Conservation (phyloP, 2,329 filamentous ascomycete species). For the Claviceps fusiformis region DNA sequence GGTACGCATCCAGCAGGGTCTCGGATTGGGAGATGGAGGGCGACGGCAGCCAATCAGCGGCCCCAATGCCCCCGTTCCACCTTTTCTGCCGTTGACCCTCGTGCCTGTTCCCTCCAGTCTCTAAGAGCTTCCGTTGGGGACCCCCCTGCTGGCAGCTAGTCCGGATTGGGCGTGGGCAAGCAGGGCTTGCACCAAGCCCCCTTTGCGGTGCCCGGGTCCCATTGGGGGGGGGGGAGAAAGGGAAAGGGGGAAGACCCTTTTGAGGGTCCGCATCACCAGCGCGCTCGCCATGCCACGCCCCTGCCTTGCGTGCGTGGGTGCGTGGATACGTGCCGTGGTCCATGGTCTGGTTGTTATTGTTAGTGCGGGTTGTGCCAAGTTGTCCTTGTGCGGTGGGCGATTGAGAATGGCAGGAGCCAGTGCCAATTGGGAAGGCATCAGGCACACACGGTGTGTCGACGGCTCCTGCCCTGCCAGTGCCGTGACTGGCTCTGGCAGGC, state of each 20-base stretch:
- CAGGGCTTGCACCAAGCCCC: slow-evolving; percentile 18
- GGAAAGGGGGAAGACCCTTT: too few relatives aligned
- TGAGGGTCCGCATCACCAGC: slow-evolving; percentile 5
- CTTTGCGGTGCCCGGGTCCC: slow-evolving; percentile 15
- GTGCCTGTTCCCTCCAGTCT: neutral
- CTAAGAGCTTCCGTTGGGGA: neutral
- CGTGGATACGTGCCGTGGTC: neutral
- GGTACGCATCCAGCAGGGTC: slow-evolving; percentile 2
- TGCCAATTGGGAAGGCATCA: neutral
- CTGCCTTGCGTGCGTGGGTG: too few relatives aligned
- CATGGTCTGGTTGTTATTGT: neutral
- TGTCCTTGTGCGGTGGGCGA: neutral
- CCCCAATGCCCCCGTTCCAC: neutral
- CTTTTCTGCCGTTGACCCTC: neutral
- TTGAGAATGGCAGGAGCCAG: neutral
- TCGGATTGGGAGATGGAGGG: slow-evolving; percentile 2
- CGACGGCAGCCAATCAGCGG: slow-evolving; percentile 2
- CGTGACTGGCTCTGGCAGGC: too few relatives aligned
- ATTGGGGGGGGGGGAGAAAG: too few relatives aligned
- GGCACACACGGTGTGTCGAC: neutral
- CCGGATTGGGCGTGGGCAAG: slow-evolving; percentile 12
- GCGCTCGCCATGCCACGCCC: slow-evolving; percentile 3
- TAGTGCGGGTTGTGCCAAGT: neutral
- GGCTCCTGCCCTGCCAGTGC: neutral
- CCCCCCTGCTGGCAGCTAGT: slow-evolving; percentile 7